Conservation (phyloP, 2,329 filamentous ascomycete species). For the Zarea fungicola region DNA sequence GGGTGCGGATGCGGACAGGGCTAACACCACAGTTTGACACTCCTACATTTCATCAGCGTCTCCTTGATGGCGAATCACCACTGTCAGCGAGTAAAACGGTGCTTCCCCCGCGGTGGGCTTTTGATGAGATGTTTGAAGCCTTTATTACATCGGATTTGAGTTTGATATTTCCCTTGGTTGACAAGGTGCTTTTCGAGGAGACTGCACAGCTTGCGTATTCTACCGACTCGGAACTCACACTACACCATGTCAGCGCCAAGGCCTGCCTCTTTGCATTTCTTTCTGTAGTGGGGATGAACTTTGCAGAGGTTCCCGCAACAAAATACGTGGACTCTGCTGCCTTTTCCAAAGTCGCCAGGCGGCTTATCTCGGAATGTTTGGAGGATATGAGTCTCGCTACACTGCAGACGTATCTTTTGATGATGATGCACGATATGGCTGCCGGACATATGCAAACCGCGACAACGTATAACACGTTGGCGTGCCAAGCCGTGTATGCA, state of each 20-base stretch:
- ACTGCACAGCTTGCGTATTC: constrained; percentile 42
- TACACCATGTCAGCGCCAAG: constrained; percentile 31
- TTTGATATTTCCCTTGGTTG: constrained; percentile 44
- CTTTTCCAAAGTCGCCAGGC: constrained; percentile 36
- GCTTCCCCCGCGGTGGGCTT: constrained; percentile 31
- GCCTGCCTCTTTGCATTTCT: constrained; percentile 47
- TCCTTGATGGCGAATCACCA: constrained; percentile 9
- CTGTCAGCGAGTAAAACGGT: constrained; percentile 15
- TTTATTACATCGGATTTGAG: constrained; percentile 31
- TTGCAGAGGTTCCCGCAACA: constrained; percentile 17
- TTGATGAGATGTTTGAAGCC: constrained; percentile 17
- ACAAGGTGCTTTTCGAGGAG: constrained; percentile 39
- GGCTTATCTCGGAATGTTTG: constrained; percentile 36
- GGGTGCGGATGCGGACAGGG: constrained; percentile 43
- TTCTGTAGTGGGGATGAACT: constrained; percentile 25
- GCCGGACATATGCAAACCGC: constrained; percentile 42
- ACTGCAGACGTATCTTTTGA: constrained; percentile 41
- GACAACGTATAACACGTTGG: constrained; percentile 38
- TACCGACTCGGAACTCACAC: constrained; percentile 9
- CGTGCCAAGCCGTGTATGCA: constrained; percentile 43
- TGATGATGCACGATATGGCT: constrained; percentile 39
- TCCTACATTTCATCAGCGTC: background rate
- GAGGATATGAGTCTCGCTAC: constrained; percentile 38
- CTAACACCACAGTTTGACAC: constrained; percentile 19
- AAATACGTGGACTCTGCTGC: constrained; percentile 33